Base-by-base conservation (phyloP, 148 eudicot species). In the Amaranthus cruentus region DNA sequence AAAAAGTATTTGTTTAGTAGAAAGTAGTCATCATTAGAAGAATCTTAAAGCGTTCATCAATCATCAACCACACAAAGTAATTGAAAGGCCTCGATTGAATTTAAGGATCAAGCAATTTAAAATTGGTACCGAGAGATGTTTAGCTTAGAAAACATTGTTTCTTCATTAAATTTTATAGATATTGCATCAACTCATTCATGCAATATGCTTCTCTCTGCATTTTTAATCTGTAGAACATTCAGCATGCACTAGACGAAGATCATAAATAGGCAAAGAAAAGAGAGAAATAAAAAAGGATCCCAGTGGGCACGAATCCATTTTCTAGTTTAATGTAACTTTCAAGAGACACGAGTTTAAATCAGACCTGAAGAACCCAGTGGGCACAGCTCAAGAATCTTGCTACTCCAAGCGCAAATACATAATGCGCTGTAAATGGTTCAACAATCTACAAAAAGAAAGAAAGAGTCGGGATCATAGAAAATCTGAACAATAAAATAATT, bases 341-440 rank as follows among this genome's bases (percentile, higher is more conserved):
- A 53, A 43, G 42, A 66, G 43, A 46, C 61, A 51, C 21, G 47
- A 58, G 69, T 42, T 8, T 13, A 67, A 53, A 55, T 55, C 87
- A 82, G 63, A 93, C 98, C 97, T 93, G 94, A 70, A 93, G 87
- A 81, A 93, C 91, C 98, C 98, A 93, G 74, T 91, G 96, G 71
- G 97, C 98, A 77, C 94, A 91, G 83, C 92, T 87, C 83, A 93
- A 84, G 84, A 93, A 90, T 79, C 96, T 93, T 28, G 96, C 96
- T 64, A 91, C 83, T 60, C 97, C 95, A 74, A 91, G 80, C 14
- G 97, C 91, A 76, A 93, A 93, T n/a, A 93, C 98, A 79, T 93
- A 93, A 81, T 93, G 98, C 73, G 98, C 92, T 7, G 98, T 93
- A 73, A 91, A 91, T 73, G 97, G 98, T 87, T 93, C 97, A 84